Conservation (phyloP, 2,329 filamentous ascomycete species). For the Colletotrichum sp. region DNA sequence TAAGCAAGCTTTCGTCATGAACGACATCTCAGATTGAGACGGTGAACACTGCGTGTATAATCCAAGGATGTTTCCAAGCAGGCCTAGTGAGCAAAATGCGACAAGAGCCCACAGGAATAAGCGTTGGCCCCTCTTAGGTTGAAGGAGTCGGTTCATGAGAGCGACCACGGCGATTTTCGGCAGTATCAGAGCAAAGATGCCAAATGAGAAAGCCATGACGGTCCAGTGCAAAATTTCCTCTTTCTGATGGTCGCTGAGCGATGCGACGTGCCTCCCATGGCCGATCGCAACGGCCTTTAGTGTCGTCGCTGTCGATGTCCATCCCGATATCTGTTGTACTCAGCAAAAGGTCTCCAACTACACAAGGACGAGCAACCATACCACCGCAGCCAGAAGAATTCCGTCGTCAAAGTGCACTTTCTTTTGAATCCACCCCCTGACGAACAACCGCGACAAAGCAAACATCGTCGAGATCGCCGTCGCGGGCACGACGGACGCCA, state of each 20-base stretch:
- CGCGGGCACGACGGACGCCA: background rate
- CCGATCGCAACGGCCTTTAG: slow-evolving; percentile 35
- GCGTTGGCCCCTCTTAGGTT: slow-evolving; percentile 35
- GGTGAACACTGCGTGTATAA: slow-evolving; percentile 47
- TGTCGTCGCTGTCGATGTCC: slow-evolving; percentile 6
- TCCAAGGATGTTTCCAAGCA: slow-evolving; percentile 40
- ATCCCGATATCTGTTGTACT: background rate
- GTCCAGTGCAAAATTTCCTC: slow-evolving; percentile 35
- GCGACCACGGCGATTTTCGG: slow-evolving; percentile 46
- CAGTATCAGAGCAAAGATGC: slow-evolving; percentile 40
- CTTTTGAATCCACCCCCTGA: slow-evolving; percentile 7
- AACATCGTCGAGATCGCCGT: slow-evolving; percentile 9
- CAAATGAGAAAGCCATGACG: slow-evolving; percentile 38
- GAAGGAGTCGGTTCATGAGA: slow-evolving; percentile 40
- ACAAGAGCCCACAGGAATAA: slow-evolving; percentile 40
- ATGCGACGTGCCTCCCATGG: slow-evolving; percentile 40
- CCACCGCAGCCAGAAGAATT: background rate
- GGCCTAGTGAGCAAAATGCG: slow-evolving; percentile 28
- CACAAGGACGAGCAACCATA: background rate
- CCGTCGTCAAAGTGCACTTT: slow-evolving; percentile 11
- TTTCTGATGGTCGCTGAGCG: slow-evolving; percentile 31
- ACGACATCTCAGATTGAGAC: slow-evolving; percentile 34
- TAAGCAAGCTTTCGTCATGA: slow-evolving; percentile 37
- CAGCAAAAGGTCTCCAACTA: background rate
- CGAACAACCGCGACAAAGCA: background rate